Percentiles rank a stretch among this genome's conserved stretches.
Evolutionary conservation across 75 land plant genomes (phyloP).

Genomic region (Selaginella moellendorffii): DNA sequence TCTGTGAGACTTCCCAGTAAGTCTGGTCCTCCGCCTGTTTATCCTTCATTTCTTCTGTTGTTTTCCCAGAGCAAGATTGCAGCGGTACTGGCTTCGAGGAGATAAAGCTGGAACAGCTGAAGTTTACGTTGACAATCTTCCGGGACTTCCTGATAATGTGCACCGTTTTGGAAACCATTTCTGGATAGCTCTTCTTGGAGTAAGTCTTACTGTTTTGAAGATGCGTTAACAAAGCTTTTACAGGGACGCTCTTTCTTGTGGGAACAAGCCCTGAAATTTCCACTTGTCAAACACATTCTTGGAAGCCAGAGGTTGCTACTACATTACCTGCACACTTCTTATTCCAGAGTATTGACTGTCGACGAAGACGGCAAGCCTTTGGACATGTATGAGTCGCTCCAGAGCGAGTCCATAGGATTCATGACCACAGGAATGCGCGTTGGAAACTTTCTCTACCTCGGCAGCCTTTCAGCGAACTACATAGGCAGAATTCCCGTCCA

Average conservation of each 20-base stretch:
- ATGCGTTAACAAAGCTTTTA: not conserved
- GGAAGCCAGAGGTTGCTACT: not conserved
- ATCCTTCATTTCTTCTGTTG: not conserved
- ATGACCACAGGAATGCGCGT: not conserved
- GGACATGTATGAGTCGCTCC: not conserved
- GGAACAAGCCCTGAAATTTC: not conserved
- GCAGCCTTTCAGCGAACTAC: not conserved
- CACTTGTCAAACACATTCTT: not conserved
- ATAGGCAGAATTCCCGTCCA: not conserved
- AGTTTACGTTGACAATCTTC: constrained; percentile 47
- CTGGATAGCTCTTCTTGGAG: constrained; percentile 50
- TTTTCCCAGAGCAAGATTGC: constrained; percentile 53
- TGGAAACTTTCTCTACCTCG: not conserved
- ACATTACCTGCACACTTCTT: not conserved
- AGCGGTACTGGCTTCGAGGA: constrained; percentile 55
- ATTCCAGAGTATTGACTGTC: not conserved
- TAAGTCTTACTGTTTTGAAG: not conserved
- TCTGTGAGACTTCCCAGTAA: constrained; percentile 50
- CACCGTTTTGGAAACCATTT: constrained; percentile 40
- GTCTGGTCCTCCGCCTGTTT: too few species aligned
- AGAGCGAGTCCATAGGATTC: not conserved
- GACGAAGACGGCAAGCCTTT: not conserved
- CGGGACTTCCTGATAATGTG: constrained; percentile 70
- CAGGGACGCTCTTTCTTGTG: not conserved
- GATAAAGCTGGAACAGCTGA: constrained; percentile 35